phyloP scores from a whole-genome alignment of 2,329 filamentous ascomycete genomes.

The Taxawa tesnikishii region DNA sequence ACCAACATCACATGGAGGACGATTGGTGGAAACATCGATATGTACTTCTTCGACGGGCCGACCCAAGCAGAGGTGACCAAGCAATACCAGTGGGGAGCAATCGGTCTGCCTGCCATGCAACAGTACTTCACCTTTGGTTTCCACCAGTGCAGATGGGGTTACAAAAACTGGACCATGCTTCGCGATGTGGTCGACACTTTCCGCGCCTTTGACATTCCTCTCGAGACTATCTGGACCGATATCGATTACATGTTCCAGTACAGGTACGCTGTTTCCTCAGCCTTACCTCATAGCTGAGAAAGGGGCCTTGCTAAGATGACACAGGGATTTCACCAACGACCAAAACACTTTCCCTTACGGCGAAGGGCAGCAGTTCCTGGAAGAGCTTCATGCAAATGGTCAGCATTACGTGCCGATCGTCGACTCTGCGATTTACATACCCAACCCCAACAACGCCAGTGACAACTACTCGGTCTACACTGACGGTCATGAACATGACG shows the following conservation, averaged over 20 bases:
- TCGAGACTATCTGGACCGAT: conserved; percentile 39
- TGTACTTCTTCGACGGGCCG: conserved; percentile 69
- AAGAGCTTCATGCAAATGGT: conserved; percentile 38
- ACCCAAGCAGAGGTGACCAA: conserved; percentile 55
- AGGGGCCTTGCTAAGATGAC: no score
- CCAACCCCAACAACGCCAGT: conserved; percentile 54
- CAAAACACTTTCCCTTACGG: conserved; percentile 37
- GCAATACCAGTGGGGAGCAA: conserved; percentile 54
- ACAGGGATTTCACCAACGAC: conserved; percentile 48
- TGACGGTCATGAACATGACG: conserved; percentile 18
- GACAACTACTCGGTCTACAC: conserved; percentile 43
- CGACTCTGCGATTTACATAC: conserved; percentile 56
- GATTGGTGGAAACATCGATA: conserved; percentile 63
- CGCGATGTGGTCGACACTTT: conserved; percentile 45
- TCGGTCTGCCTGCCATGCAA: conserved; percentile 64
- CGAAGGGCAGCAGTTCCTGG: conserved; percentile 39
- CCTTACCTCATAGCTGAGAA: no score
- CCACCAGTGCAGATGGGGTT: conserved; percentile 78
- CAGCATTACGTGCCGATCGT: conserved; percentile 51
- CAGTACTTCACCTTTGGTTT: conserved; percentile 73
- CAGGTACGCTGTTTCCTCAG: no score
- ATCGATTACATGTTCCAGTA: conserved; percentile 48
- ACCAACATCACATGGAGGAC: conserved; percentile 60
- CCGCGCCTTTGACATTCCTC: conserved; percentile 42
- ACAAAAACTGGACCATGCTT: conserved; percentile 55